Percentiles rank a stretch among this genome's conserved stretches.
These are phyloP conservation scores for Balakata baccata DNA, from an alignment of 345 rosid genomes.

Conservation along the genomic window DNA sequence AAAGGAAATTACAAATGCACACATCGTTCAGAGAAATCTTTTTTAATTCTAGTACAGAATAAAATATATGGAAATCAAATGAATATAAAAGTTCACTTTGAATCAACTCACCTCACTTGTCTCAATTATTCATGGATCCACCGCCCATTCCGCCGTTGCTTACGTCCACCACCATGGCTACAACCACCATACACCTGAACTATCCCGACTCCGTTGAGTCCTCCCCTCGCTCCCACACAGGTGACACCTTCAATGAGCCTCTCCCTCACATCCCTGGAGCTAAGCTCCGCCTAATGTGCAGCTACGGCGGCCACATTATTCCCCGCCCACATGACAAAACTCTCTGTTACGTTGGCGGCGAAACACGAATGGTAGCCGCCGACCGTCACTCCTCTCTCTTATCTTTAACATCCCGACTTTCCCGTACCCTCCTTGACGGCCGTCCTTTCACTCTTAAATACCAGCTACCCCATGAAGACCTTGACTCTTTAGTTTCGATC, in stretches of 20 bases:
- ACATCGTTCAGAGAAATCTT: neutral
- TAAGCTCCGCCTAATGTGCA: constrained; percentile 85
- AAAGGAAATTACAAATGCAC: constrained; percentile 5
- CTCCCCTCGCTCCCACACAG: constrained; percentile 46
- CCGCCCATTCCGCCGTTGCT: constrained; percentile 29
- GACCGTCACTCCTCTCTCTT: constrained; percentile 64
- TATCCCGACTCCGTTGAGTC: constrained; percentile 41
- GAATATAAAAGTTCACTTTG: neutral
- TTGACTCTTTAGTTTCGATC: constrained; percentile 75
- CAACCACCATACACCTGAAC: constrained; percentile 22
- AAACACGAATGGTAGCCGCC: constrained; percentile 56
- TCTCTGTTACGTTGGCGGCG: constrained; percentile 71
- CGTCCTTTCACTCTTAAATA: constrained; percentile 72
- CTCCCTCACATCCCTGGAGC: constrained; percentile 55
- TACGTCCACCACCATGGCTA: constrained; percentile 7
- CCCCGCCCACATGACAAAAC: constrained; percentile 89
- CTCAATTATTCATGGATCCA: constrained; percentile 32
- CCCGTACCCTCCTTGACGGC: constrained; percentile 57
- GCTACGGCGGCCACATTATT: constrained; percentile 81
- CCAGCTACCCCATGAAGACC: constrained; percentile 84
- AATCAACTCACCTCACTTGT: neutral
- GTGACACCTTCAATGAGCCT: constrained; percentile 29
- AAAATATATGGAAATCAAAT: neutral
- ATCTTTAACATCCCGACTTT: constrained; percentile 51
- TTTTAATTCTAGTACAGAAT: neutral